These are phyloP conservation scores for Fusarium sulawesiense DNA, from an alignment of 2,329 filamentous ascomycete species.

Conservation along the genomic window DNA sequence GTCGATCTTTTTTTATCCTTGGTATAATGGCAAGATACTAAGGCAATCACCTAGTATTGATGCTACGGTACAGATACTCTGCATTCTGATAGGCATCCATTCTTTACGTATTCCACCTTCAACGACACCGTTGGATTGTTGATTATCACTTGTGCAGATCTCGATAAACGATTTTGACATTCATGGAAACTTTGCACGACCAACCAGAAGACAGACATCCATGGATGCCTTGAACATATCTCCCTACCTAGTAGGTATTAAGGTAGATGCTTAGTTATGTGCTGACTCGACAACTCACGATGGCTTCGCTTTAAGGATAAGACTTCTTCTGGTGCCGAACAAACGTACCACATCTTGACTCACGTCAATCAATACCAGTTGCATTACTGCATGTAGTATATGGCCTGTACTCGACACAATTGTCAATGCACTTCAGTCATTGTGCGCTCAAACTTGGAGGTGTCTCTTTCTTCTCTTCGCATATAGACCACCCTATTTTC, in stretches of 20 bases:
- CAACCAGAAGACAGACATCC: background rate
- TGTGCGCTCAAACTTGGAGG: background rate
- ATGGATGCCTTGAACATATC: background rate
- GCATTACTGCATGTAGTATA: background rate
- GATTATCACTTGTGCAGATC: background rate
- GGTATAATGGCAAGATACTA: background rate
- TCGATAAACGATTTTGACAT: background rate
- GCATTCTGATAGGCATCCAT: background rate
- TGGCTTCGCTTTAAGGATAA: slow-evolving; percentile 3
- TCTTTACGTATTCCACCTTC: background rate
- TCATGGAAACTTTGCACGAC: background rate
- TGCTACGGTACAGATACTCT: background rate
- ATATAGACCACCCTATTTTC: background rate
- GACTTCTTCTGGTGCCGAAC: background rate
- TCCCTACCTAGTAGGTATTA: background rate
- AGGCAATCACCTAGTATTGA: background rate
- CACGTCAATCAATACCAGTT: background rate
- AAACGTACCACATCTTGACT: slow-evolving; percentile 6
- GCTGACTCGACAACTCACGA: slow-evolving; percentile 4
- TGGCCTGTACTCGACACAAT: background rate
- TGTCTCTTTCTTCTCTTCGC: background rate
- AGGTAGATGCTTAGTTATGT: background rate
- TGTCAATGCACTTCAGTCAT: background rate
- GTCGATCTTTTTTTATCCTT: slow-evolving; percentile 19
- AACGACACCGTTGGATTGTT: slow-evolving; percentile 11